Evolutionary conservation across 495 filamentous ascomycete genomes (phyloP), one percentile per base, ranked within the genome.

Genomic region (Sphaerosporella brunnea): DNA sequence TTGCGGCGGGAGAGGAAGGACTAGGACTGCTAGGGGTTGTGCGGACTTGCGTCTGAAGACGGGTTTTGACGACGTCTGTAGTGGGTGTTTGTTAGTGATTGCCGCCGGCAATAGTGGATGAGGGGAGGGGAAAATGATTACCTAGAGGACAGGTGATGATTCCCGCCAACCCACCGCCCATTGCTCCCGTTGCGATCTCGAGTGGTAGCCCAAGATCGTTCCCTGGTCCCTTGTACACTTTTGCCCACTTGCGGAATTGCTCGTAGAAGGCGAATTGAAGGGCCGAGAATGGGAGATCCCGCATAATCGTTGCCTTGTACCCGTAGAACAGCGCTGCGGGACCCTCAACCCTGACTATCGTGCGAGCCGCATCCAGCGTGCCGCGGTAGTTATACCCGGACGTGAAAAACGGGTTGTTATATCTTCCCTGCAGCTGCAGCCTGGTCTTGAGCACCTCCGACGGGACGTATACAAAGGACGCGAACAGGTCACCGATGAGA

Each of bases 241-340:
- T 82, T 0, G 90, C 87, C 70, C 81, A 71, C 16, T 66, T 72
- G 51, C 86, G 88, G 55, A 82, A 84, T 63, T 95, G 82, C 64
- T 97, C 90, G 63, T 95, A 97, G 62, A 97, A 96, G 45, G 92
- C 84, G 63, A 96, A 97, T 61, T 95, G 88, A 5, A 97, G 66
- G 0, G 90, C 90, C 9, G 85, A 93, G 61, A 93, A 97, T 1
- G 90, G 90, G 4, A 97, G 73, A 60, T 96, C 90, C 48, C 90
- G 82, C 68, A 82, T 92, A 19, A 97, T 75, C 0, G 90, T 97
- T 13, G 90, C 80, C 59, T 86, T 87, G 62, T 90, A 97, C 1
- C 92, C 92, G 58, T 93, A 79, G 62, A 93, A 95, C 1, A 97
- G 69, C 11, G 92, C 90, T 0, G 73, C 69, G 26, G 83, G 66